A percentile compares a stretch with the other conserved stretches of the same genome.
phyloP scores from a whole-genome alignment of 75 land plant genomes.

The Isoetes taiwanensis region DNA sequence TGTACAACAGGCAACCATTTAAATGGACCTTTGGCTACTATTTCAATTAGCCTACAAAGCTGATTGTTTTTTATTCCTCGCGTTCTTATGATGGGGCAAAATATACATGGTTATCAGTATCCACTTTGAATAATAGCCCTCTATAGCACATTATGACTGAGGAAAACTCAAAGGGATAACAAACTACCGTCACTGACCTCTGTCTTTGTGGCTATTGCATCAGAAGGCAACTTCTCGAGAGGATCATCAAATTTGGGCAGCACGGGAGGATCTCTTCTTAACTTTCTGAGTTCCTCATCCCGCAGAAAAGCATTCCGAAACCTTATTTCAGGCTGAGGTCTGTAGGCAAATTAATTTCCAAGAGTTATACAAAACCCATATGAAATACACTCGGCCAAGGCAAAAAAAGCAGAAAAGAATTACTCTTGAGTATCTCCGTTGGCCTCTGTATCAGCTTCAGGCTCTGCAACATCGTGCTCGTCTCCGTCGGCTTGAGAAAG shows the following conservation, averaged over 20 bases:
- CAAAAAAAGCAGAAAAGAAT: not conserved
- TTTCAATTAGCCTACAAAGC: not conserved
- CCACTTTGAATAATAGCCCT: not conserved
- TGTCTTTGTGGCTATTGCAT: constrained; percentile 30
- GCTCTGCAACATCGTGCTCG: not conserved
- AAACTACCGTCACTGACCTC: constrained; percentile 27
- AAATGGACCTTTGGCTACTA: not conserved
- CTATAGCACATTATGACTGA: not conserved
- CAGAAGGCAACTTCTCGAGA: constrained; percentile 35
- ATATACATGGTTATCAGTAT: not conserved
- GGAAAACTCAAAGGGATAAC: constrained; percentile 3
- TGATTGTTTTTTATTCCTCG: not conserved
- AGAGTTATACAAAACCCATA: not conserved
- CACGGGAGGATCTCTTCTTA: constrained; percentile 56
- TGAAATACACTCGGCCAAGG: not conserved
- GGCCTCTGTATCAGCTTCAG: not conserved
- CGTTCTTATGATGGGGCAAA: not conserved
- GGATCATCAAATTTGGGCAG: constrained; percentile 96
- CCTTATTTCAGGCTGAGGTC: constrained; percentile 45
- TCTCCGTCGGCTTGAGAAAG: constrained; percentile 2
- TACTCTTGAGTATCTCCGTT: not conserved
- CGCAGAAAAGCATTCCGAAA: constrained; percentile 92
- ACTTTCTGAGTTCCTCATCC: constrained; percentile 74
- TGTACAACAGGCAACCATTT: too few relatives aligned
- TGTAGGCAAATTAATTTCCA: not conserved